Base-by-base conservation (phyloP, 2,329 filamentous ascomycete species). In the Phialocephala subalpina region DNA sequence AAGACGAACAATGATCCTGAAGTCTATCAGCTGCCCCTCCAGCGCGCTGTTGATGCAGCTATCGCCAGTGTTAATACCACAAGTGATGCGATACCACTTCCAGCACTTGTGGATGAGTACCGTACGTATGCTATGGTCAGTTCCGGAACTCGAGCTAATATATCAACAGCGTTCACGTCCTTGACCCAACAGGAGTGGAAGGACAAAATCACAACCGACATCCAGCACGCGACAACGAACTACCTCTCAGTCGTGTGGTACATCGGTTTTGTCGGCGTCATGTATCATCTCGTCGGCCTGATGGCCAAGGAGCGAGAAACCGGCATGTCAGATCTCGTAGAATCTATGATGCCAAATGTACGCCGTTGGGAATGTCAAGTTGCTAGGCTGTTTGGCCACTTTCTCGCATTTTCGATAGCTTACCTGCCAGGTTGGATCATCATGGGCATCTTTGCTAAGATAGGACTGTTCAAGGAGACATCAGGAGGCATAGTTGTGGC, bases 261-360 rank as follows among this genome's bases (percentile, higher is more conserved):
- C 74, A 86, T 93, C 49, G 90, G 88, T 36, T 84, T 95, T 49
- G 88, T 95, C 56, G 92, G 92, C 66, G 86, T 97, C 29, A 90
- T 89, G 42, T 97, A 97, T 76, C 93, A 97, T 73, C 82, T 97
- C 61, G 92, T 92, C 0, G 94, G 94, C 9, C 87, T 93, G 72
- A 89, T 97, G 77, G 93, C 93, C 7, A 88, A 89, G 3, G 94
- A 97, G 79, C 85, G 93, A 63, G 94, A 97, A 80, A 83, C 87
- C n/a, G 94, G 93, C 67, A 95, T 97, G 85, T 91, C 92, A 6
- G 91, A 93, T 67, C 83, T 97, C 33, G 87, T 97, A 53, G 94
- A 97, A 77, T 90, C 92, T 63, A 97, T 97, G 92, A 94, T 95
- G 82, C 90, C 92, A 0, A 91, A 91, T 59, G 84, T 83, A 64